These are phyloP conservation scores for Alternaria arbusti DNA, from an alignment of 2,329 filamentous ascomycete species.

Conservation along the genomic window DNA sequence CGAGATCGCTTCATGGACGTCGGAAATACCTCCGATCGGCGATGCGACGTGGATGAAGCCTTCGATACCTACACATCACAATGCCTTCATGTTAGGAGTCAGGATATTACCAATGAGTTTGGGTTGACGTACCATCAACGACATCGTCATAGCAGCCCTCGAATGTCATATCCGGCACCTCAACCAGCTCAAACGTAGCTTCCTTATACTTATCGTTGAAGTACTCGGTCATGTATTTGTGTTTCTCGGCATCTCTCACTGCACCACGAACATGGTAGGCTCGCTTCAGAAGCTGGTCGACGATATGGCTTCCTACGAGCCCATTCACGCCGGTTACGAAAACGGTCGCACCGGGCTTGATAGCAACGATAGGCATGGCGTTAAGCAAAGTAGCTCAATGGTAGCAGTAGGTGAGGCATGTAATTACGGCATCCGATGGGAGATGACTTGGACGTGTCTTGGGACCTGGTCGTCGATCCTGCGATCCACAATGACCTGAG, in stretches of 20 bases:
- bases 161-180: conserved; percentile 36
- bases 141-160: conserved; percentile 35
- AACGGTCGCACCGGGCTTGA: conserved; percentile 34
- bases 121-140: conserved; percentile 30
- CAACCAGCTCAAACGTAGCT: conserved; percentile 36
- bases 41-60: conserved; percentile 57
- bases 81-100: too few relatives aligned
- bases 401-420: conserved; percentile 6
- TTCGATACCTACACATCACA: conserved; percentile 41
- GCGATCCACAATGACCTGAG: background rate
- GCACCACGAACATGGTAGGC: conserved; percentile 47
- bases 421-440: too few relatives aligned
- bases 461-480: background rate
- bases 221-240: conserved; percentile 37
- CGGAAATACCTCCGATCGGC: conserved; percentile 45
- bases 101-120: background rate
- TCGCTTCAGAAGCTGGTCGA: conserved; percentile 36
- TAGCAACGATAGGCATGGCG: conserved; percentile 22
- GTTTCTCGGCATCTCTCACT: conserved; percentile 38
- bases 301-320: conserved; percentile 42
- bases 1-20: conserved; percentile 51
- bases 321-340: conserved; percentile 48
- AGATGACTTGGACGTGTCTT: too few relatives aligned
- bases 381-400: background rate
- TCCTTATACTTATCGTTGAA: conserved; percentile 33